Evolutionary conservation across 75 land plant genomes (phyloP).

Genomic region (Sequoiadendron giganteum): DNA sequence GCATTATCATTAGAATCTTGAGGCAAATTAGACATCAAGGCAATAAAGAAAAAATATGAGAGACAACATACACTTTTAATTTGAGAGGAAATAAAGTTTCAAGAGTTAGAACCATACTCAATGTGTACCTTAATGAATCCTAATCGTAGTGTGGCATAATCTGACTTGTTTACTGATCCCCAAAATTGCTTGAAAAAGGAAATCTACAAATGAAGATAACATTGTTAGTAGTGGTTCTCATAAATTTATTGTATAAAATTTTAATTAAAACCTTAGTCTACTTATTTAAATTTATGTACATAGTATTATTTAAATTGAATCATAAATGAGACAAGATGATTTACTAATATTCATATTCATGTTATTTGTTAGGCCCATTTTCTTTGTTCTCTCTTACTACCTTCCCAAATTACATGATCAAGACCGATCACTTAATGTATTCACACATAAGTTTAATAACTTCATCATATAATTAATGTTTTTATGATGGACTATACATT

Average conservation of each 20-base stretch:
- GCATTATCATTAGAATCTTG: background rate
- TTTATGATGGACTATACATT: background rate
- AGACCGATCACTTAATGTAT: background rate
- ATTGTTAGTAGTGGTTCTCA: background rate
- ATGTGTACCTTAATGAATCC: slow-evolving; percentile 17
- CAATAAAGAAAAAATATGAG: background rate
- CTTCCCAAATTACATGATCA: no score
- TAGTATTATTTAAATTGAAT: background rate
- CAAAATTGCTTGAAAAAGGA: slow-evolving; percentile 17
- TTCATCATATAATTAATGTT: background rate
- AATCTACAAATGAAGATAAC: slow-evolving; percentile 1
- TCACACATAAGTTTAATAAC: background rate
- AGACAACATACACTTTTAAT: background rate
- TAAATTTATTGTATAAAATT: no score
- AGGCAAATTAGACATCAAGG: background rate
- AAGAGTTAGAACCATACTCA: background rate
- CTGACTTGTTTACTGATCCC: slow-evolving; percentile 4
- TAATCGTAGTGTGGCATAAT: slow-evolving; percentile 9
- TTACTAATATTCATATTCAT: background rate
- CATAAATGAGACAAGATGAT: background rate
- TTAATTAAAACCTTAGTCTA: background rate
- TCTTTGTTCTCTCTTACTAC: no score
- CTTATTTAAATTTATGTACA: background rate
- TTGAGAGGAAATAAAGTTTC: background rate
- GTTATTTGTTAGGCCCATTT: background rate